Evolutionary conservation across 805 yeast species (phyloP), one percentile per base, ranked within the genome.

Genomic region (Schwanniomyces occidentalis): DNA sequence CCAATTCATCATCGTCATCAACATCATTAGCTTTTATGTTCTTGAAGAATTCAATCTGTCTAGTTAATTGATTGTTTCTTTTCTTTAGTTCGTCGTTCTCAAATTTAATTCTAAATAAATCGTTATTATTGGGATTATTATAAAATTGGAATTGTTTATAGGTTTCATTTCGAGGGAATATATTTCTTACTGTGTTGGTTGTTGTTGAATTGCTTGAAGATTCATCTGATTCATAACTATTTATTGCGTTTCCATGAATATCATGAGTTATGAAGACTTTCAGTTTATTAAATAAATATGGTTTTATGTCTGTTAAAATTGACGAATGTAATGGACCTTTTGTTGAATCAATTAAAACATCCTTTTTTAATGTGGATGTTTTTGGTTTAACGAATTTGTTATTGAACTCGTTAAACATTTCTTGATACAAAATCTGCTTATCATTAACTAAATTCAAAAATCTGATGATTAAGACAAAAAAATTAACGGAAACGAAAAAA

Each of bases 331-430:
- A 48, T 1, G 65, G 65, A 1, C 70, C 71, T 19, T 35, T 39
- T 2, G 82, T 75, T 2, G 84, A 80, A 55, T 78, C 85, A 5
- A 82, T 66, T 15, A 74, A 65, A 5, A 74, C 87, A 45, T 85
- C 87, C 45, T 79, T 75, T 30, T 69, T 67, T 30, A 64, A 55
- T 8, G 69, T 68, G 6, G 77, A 65, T 2, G 75, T 58, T 32
- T 71, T 70, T 3, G 88, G 89, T 22, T 71, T 71, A 12, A 82
- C 82, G 42, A 69, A 76, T 51, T 85, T 84, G 19, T 69, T 56
- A 45, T 80, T 73, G 48, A 79, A 79, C 48, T 85, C 93, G 23
- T 71, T 71, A 40, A 80, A 63, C 42, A 76, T 74, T 49, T 83
- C 87, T 40, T 73, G 75, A 38, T 71, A 70, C 4, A 85, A 52